phyloP scores from a whole-genome alignment of 2,329 filamentous ascomycete genomes.

The Sporothrix sp. region DNA sequence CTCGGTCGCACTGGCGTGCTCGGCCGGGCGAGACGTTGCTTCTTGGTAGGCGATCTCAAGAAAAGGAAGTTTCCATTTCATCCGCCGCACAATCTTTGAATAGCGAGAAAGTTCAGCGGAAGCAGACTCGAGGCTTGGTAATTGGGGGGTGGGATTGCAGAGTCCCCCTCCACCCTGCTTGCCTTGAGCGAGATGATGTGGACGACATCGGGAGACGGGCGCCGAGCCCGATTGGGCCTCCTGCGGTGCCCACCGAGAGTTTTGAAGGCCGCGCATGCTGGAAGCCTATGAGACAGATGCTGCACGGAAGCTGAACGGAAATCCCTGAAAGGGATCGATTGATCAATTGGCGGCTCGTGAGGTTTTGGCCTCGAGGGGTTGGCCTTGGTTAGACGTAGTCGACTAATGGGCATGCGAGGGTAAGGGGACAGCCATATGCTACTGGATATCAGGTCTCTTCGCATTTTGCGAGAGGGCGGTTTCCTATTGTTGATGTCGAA shows the following conservation, averaged over 20 bases:
- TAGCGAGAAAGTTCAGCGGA: conserved; percentile 43
- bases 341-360: no score
- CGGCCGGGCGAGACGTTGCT: conserved; percentile 25
- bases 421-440: no score
- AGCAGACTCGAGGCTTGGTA: conserved; percentile 8
- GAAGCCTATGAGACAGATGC: background rate
- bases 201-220: background rate
- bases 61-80: conserved; percentile 55
- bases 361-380: no score
- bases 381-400: no score
- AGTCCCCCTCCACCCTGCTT: background rate
- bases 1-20: conserved; percentile 28
- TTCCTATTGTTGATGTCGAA: no score
- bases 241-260: conserved; percentile 14
- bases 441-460: no score
- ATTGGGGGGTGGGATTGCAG: no score
- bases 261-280: conserved; percentile 13
- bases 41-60: conserved; percentile 46
- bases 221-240: conserved; percentile 13
- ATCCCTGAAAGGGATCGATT: background rate
- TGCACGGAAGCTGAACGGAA: no score
- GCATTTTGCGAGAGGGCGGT: no score
- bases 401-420: no score
- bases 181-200: background rate
- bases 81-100: conserved; percentile 48